A percentile compares a stretch with the other conserved stretches of the same genome.
Evolutionary conservation across 23 red algal species (phyloP).

Genomic region (Cyanidiococcus yangmingshanensis): DNA sequence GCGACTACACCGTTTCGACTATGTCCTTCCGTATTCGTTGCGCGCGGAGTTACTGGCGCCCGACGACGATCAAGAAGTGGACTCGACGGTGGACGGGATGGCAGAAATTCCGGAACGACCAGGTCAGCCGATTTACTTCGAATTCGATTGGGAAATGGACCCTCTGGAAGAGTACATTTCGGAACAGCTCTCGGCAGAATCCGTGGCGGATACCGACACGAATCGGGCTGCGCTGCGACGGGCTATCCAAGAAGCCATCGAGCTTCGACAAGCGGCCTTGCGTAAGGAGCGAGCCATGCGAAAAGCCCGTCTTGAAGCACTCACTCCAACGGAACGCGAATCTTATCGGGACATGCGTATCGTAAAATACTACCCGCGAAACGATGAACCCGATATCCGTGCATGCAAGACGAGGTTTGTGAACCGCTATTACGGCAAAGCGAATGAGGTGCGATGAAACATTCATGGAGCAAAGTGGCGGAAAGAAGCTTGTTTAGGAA

Average conservation of each 20-base stretch:
- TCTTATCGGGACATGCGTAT: conserved; percentile 53
- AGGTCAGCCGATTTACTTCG: conserved; percentile 55
- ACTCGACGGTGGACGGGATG: conserved; percentile 54
- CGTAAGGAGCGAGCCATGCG: conserved; percentile 42
- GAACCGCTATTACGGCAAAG: conserved; percentile 96
- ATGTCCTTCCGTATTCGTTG: conserved; percentile 88
- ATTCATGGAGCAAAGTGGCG: too few relatives aligned
- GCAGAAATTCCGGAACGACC: conserved; percentile 32
- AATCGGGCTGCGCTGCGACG: conserved; percentile 34
- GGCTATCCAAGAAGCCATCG: conserved; percentile 39
- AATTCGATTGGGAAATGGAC: conserved; percentile 94
- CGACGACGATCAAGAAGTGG: conserved; percentile 19
- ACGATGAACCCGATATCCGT: conserved; percentile 61
- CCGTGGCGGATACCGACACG: conserved; percentile 46
- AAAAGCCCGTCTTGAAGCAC: conserved; percentile 33
- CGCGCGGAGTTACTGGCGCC: conserved; percentile 51
- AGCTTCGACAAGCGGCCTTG: conserved; percentile 41
- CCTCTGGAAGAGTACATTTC: conserved; percentile 76
- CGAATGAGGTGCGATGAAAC: conserved; percentile 31
- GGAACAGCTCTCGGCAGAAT: conserved; percentile 47
- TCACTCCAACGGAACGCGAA: conserved; percentile 53
- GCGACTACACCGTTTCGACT: conserved; percentile 69
- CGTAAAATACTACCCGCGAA: conserved; percentile 85
- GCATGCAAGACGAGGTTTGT: conserved; percentile 55
- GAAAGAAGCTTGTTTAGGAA: too few relatives aligned